Evolutionary conservation across 2,329 filamentous ascomycete genomes (phyloP).

Genomic region (Xylariaceae sp.): DNA sequence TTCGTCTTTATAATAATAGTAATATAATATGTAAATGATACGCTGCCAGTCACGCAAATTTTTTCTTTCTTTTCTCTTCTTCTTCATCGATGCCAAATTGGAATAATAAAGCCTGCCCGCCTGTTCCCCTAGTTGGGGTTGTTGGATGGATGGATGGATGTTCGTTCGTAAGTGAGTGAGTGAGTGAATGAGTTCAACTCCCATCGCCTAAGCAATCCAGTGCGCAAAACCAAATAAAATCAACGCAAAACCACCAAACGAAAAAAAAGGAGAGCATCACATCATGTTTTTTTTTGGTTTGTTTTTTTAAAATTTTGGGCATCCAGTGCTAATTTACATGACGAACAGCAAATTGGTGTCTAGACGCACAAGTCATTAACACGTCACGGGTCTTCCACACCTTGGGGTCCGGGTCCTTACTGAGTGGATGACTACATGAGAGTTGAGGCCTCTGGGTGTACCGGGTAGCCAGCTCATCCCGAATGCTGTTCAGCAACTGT

Average conservation of each 20-base stretch:
- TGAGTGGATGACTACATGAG: conserved; percentile 90
- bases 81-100: no score
- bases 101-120: no score
- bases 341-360: conserved; percentile 63
- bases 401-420: conserved; percentile 49
- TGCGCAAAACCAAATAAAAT: no score
- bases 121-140: no score
- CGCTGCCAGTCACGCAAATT: no score
- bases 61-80: no score
- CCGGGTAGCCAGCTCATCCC: conserved; percentile 78
- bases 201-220: no score
- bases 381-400: conserved; percentile 6
- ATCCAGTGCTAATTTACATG: conserved; percentile 44
- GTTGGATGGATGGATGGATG: no score
- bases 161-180: no score
- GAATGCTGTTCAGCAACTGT: conserved; percentile 89
- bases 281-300: neutral
- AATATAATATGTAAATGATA: no score
- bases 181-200: no score
- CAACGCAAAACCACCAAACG: neutral
- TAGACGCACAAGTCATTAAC: conserved; percentile 30
- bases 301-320: neutral
- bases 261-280: neutral
- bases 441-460: conserved; percentile 95
- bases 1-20: no score